These are phyloP conservation scores for Elasticomyces elasticus DNA, from an alignment of 495 filamentous ascomycete species.

Conservation along the genomic window DNA sequence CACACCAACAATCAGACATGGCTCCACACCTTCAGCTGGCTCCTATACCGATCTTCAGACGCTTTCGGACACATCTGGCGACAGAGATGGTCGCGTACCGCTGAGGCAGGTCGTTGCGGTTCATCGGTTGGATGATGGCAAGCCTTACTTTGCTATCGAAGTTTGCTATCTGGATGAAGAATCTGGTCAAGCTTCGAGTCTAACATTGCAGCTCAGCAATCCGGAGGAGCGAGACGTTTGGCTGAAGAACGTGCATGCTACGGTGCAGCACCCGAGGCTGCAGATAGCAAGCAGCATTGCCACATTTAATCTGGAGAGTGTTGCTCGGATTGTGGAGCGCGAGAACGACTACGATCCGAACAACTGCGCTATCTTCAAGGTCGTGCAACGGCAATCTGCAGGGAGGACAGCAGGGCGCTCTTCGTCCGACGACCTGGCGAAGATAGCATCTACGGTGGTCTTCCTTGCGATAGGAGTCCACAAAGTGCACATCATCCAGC, in stretches of 20 bases:
- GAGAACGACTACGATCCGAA: conserved; percentile 64
- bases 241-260: conserved; percentile 56
- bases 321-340: conserved; percentile 56
- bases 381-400: conserved; percentile 58
- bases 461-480: conserved; percentile 81
- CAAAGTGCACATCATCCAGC: conserved; percentile 69
- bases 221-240: conserved; percentile 66
- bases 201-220: conserved; percentile 62
- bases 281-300: conserved; percentile 48
- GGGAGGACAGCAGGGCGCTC: conserved; percentile 48
- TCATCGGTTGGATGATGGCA: conserved; percentile 67
- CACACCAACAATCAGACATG: conserved; percentile 26
- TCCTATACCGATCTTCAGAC: conserved; percentile 55
- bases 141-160: conserved; percentile 71
- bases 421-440: conserved; percentile 69
- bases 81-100: conserved; percentile 51
- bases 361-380: conserved; percentile 70
- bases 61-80: conserved; percentile 36
- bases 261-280: conserved; percentile 46
- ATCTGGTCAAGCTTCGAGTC: conserved; percentile 46
- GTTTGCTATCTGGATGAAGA: conserved; percentile 68
- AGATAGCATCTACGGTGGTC: conserved; percentile 57
- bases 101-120: conserved; percentile 66
- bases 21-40: conserved; percentile 44
- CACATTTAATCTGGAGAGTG: conserved; percentile 51